Percentiles rank a stretch among this genome's conserved stretches.
Conservation (phyloP, 169 alveolate species). For the Cryptosporidium tyzzeri region DNA sequence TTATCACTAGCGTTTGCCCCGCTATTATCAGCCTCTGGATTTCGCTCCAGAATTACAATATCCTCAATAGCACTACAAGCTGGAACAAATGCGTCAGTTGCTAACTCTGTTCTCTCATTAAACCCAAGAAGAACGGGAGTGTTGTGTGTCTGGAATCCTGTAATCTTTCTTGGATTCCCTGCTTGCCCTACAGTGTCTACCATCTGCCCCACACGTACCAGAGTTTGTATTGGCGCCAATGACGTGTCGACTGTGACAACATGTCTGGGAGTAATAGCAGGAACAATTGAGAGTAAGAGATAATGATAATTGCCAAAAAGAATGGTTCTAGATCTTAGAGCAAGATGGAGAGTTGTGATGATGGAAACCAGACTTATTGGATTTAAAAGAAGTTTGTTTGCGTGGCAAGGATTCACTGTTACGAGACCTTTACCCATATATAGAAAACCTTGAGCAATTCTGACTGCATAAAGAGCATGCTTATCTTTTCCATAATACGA, state of each 20-base stretch:
- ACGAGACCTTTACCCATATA: conserved; percentile 93
- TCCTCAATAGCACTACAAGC: conserved; percentile 86
- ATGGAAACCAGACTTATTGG: conserved; percentile 95
- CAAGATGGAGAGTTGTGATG: conserved; percentile 89
- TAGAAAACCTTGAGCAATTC: conserved; percentile 94
- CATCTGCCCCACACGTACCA: conserved; percentile 94
- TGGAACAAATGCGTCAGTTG: conserved; percentile 89
- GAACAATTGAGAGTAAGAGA: conserved; percentile 92
- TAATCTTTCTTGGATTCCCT: conserved; percentile 96
- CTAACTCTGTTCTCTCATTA: conserved; percentile 94
- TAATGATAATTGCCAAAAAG: conserved; percentile 91
- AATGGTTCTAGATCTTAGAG: conserved; percentile 89
- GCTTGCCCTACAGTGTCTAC: conserved; percentile 97
- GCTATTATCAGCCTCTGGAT: conserved; percentile 82
- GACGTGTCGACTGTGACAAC: conserved; percentile 89
- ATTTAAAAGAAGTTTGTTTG: conserved; percentile 94
- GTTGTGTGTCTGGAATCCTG: conserved; percentile 99
- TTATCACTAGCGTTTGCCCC: not conserved
- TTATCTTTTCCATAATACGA: conserved; percentile 93
- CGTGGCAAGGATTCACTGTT: conserved; percentile 95
- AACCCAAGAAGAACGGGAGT: conserved; percentile 96
- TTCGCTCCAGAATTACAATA: conserved; percentile 86
- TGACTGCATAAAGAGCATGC: conserved; percentile 94
- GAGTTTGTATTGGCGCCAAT: conserved; percentile 89
- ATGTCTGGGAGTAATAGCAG: conserved; percentile 92